Evolutionary conservation across 495 filamentous ascomycete species (phyloP), one percentile per base, ranked within the genome.

Genomic region (Lophiostoma macrostomum): DNA sequence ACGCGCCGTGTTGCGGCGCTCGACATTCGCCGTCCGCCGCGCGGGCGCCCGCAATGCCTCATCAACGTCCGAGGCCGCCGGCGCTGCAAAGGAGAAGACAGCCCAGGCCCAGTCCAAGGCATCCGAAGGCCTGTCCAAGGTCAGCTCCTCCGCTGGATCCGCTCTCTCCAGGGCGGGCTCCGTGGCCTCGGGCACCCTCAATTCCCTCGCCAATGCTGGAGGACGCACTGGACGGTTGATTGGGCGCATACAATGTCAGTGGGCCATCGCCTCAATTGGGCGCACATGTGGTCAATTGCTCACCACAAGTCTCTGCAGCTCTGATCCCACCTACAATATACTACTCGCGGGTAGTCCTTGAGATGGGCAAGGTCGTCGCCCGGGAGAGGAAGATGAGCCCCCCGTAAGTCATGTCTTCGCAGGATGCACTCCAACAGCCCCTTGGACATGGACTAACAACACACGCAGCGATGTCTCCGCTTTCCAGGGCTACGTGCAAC

Each of bases 311-410:
- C 6, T 56, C 20, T 28, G 40, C 65, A 98, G 93, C 85, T 65
- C 76, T 91, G 73, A 83, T 90, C 60, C 94, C 94, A 56, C 82
- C 83, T 35, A 83, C 86, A 58, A 60, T 94, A 66, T 96, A 96
- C 81, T 97, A 96, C 79, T 81, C 84, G 42, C 85, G 80, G 66
- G 93, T 99, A 65, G 90, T 79, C 55, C 67, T 88, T 53, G 94
- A 97, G 76, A 77, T 97, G 39, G 80, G 78, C 62, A 91, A 85
- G 78, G 71, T 96, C 50, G 85, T 97, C 51, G 89, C 90, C 77
- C 80, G 79, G 66, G 85, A 86, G 67, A 89, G 91, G 70, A 87
- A 83, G 74, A 96, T 99, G 90, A 74, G 75, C 61, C 91, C 90
- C 64, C 93, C 93, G 93, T 97, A 84, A 81, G 90, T 79, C 41